Base-by-base conservation (phyloP, 176 grass and related monocot species). In the Pharus latifolius region DNA sequence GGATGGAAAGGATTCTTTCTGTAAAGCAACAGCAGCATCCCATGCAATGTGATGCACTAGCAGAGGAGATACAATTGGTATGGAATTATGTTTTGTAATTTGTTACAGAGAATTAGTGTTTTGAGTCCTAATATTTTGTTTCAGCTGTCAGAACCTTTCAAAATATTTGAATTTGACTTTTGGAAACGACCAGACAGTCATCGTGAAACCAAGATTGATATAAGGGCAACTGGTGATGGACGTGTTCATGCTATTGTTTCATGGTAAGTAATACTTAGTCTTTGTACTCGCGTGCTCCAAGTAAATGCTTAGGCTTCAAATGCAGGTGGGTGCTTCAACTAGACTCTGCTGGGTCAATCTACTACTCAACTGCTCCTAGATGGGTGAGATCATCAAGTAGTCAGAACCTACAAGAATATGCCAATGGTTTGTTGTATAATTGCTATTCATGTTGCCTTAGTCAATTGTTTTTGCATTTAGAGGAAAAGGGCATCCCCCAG, bases 91-190 rank as follows among this genome's bases (percentile, higher is more conserved):
- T 32, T 76, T 51, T 48, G 28, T 40, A 44, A 59, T 10, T 41
- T 68, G 41, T 61, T 3, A 20, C 59, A 45, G 19, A 54, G 61
- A 80, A 69, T n/a, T 63, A 16, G 16, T 81, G 19, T 81, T 70
- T 20, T n/a, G 67, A 27, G 13, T 77, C 56, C 76, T 90, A 78
- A 79, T 57, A 8, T 76, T 75, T 73, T 70, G 53, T 61, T 88
- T 30, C 70, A 97, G 93, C 76, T 97, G 74, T 97, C 93, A 82
- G 93, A 92, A 78, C 89, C 93, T 37, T 97, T 97, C 88, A 89
- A 90, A 85, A 74, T 92, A 74, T 97, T 97, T 92, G 93, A 92
- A 79, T 90, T 92, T 73, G 93, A 97, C 75, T 97, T 97, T 83
- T 89, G 60, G 71, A 84, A 84, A 85, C 82, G 86, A 28, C 93